phyloP scores from a whole-genome alignment of 192 early-diverging fungal genomes.

The Coemansia sp. region DNA sequence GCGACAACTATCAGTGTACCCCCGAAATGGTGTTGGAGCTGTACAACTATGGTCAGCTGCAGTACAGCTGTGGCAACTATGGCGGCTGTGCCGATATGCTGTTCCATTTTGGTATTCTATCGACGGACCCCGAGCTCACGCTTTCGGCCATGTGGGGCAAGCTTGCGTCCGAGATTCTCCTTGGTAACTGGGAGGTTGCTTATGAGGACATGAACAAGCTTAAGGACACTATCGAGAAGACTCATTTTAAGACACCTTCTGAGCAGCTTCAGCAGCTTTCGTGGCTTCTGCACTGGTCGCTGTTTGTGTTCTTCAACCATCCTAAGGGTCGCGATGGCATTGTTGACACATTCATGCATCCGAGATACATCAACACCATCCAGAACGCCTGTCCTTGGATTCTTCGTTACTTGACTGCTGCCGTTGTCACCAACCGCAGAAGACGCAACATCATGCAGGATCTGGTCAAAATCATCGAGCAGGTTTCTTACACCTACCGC shows the following conservation, averaged over 20 bases:
- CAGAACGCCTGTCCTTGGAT: constrained; percentile 97
- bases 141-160: constrained; percentile 95
- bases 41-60: constrained; percentile 87
- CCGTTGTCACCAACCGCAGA: constrained; percentile 88
- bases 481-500: constrained; percentile 78
- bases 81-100: constrained; percentile 88
- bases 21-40: constrained; percentile 83
- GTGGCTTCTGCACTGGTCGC: constrained; percentile 95
- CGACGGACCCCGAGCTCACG: constrained; percentile 81
- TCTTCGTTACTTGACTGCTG: constrained; percentile 90
- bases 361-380: constrained; percentile 95
- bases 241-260: constrained; percentile 68
- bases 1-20: constrained; percentile 87
- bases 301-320: constrained; percentile 99
- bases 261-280: constrained; percentile 91
- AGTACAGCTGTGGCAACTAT: constrained; percentile 93
- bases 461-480: constrained; percentile 83
- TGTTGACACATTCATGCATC: constrained; percentile 88
- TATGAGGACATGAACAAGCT: constrained; percentile 86
- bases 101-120: constrained; percentile 93
- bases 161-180: constrained; percentile 91
- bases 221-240: constrained; percentile 86
- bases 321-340: constrained; percentile 93
- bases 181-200: constrained; percentile 91
- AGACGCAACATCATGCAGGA: constrained; percentile 85